These are phyloP conservation scores for Eragrostis tef DNA, from an alignment of 202 grass and related monocot genomes.

Conservation along the genomic window DNA sequence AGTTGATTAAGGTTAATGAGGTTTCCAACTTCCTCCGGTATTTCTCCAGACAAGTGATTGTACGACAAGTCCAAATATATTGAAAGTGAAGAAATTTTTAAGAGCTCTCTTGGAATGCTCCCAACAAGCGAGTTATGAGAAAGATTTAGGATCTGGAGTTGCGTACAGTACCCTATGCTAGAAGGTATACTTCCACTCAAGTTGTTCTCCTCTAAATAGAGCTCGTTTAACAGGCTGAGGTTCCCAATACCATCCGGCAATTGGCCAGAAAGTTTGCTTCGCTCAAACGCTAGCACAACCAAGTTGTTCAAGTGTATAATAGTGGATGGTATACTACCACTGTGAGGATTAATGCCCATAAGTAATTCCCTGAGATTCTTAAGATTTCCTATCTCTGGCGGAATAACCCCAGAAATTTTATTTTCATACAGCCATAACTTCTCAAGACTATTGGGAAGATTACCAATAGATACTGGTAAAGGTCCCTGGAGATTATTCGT, in stretches of 20 bases:
- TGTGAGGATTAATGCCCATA: constrained; percentile 41
- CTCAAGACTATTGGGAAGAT: constrained; percentile 42
- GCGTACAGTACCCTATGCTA: constrained; percentile 14
- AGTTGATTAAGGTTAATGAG: constrained; percentile 33
- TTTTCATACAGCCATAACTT: constrained; percentile 46
- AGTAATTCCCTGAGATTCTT: constrained; percentile 22
- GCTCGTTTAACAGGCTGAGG: constrained; percentile 20
- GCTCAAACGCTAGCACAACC: constrained; percentile 19
- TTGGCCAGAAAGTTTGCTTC: constrained; percentile 42
- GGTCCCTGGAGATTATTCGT: constrained; percentile 45
- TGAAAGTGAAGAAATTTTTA: constrained; percentile 46
- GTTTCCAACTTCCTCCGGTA: constrained; percentile 44
- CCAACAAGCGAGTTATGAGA: constrained; percentile 44
- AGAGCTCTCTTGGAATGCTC: constrained; percentile 43
- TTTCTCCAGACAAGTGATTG: constrained; percentile 43
- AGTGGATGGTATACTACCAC: constrained; percentile 36
- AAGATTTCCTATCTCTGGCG: constrained; percentile 47
- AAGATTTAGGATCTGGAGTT: constrained; percentile 35
- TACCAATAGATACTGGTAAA: constrained; percentile 47
- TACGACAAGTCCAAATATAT: constrained; percentile 46
- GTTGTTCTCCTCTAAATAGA: constrained; percentile 45
- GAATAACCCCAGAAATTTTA: constrained; percentile 55
- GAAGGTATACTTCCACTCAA: constrained; percentile 39
- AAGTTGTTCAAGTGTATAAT: constrained; percentile 50
- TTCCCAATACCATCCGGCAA: constrained; percentile 44